phyloP scores from a whole-genome alignment of 441 rosid species.

The Gossypium trilobum region DNA sequence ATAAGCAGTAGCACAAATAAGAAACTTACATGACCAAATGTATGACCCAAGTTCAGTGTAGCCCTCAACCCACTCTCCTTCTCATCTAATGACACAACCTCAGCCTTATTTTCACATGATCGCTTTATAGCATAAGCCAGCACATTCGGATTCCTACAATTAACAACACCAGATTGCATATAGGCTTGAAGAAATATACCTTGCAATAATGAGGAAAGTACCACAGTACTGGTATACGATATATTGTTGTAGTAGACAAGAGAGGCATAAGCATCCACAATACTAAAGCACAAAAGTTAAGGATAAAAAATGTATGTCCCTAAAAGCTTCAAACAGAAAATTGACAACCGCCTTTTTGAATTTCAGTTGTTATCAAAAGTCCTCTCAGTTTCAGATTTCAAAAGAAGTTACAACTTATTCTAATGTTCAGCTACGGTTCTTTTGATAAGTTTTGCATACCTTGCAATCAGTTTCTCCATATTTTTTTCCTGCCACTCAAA shows the following conservation, averaged over 20 bases:
- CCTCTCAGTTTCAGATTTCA: constrained; percentile 7
- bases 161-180: constrained; percentile 8
- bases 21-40: constrained; percentile 87
- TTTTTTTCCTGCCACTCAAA: constrained; percentile 95
- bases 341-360: constrained; percentile 1
- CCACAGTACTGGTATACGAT: not conserved
- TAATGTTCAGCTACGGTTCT: not conserved
- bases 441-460: constrained; percentile 34
- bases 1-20: constrained; percentile 2
- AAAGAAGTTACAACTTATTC: not conserved
- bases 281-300: not conserved
- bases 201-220: not conserved
- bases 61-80: constrained; percentile 89
- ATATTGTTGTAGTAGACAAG: not conserved
- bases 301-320: not conserved
- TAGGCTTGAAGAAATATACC: not conserved
- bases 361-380: not conserved
- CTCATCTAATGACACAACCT: constrained; percentile 94
- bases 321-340: not conserved
- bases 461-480: constrained; percentile 62
- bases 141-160: constrained; percentile 71
- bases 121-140: constrained; percentile 86
- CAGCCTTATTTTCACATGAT: constrained; percentile 93
- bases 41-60: constrained; percentile 87
- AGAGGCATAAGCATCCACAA: not conserved